Evolutionary conservation across 176 grass and related monocot genomes (phyloP).

Genomic region (Cenchrus purpureus): DNA sequence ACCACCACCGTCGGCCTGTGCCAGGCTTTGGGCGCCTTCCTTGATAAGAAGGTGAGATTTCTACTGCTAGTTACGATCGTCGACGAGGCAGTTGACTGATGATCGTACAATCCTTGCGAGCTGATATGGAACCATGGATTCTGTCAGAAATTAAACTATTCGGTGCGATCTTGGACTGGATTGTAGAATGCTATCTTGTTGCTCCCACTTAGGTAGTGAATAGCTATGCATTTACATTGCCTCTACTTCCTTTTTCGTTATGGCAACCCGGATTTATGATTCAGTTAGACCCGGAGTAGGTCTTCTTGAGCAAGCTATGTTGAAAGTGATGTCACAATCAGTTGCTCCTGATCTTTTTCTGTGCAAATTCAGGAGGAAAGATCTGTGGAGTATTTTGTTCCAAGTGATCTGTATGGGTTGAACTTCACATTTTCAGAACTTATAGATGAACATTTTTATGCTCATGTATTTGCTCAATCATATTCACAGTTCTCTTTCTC

Average conservation of each 20-base stretch:
- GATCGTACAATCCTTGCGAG: neutral
- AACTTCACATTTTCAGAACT: neutral
- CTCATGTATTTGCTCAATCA: neutral
- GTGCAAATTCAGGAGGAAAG: neutral
- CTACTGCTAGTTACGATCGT: neutral
- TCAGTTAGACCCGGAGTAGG: neutral
- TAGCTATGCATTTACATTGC: neutral
- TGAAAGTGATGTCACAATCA: neutral
- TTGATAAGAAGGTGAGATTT: constrained; percentile 81
- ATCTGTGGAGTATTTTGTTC: neutral
- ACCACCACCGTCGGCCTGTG: constrained; percentile 91
- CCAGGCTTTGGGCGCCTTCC: constrained; percentile 90
- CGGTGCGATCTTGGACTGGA: neutral
- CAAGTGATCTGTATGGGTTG: neutral
- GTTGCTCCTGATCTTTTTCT: neutral
- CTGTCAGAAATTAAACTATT: neutral
- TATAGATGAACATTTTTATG: neutral
- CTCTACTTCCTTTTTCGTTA: neutral
- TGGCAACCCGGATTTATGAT: neutral
- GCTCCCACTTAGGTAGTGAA: neutral
- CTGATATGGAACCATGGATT: neutral
- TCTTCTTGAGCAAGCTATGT: neutral
- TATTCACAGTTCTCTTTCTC: neutral
- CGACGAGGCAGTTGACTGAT: neutral
- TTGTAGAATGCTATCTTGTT: neutral